Evolutionary conservation across 1,139 yeast species (phyloP).

Genomic region (Candida sanyaensis): DNA sequence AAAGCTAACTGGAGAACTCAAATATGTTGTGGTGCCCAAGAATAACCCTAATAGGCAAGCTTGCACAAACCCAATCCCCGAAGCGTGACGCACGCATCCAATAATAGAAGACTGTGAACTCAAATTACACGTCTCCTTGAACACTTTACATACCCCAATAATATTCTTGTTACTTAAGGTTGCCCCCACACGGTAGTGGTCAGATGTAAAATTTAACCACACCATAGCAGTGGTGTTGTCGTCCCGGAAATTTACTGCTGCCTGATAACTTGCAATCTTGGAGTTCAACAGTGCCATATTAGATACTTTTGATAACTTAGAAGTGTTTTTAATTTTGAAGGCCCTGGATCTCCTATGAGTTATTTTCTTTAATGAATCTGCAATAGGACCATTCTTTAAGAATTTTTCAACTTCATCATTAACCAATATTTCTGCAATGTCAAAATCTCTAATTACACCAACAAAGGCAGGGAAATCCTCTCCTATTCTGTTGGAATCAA

Average conservation of each 20-base stretch:
- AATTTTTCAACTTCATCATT: conserved; percentile 76
- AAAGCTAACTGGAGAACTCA: conserved; percentile 78
- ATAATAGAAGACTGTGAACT: conserved; percentile 71
- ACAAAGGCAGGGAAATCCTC: conserved; percentile 78
- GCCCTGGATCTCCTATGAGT: conserved; percentile 45
- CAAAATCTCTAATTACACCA: conserved; percentile 67
- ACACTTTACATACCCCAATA: conserved; percentile 79
- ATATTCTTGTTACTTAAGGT: conserved; percentile 64
- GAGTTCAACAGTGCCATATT: conserved; percentile 47
- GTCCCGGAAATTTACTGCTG: conserved; percentile 44
- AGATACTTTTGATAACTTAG: conserved; percentile 62
- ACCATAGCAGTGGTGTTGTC: conserved; percentile 53
- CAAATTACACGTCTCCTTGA: conserved; percentile 90
- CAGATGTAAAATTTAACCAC: conserved; percentile 73
- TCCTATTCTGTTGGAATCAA: conserved; percentile 66
- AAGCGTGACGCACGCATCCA: conserved; percentile 84
- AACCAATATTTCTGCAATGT: conserved; percentile 70
- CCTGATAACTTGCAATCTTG: conserved; percentile 47
- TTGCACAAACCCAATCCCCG: conserved; percentile 87
- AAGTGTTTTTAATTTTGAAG: conserved; percentile 66
- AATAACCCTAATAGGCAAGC: conserved; percentile 81
- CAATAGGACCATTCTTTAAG: conserved; percentile 68
- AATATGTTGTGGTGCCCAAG: conserved; percentile 81
- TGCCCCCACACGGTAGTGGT: conserved; percentile 69
- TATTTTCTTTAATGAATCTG: conserved; percentile 61